Evolutionary conservation across 1,284 basidiomycete species (phyloP), one percentile per base, ranked within the genome.

Genomic region (Garcileccinum viscosum): DNA sequence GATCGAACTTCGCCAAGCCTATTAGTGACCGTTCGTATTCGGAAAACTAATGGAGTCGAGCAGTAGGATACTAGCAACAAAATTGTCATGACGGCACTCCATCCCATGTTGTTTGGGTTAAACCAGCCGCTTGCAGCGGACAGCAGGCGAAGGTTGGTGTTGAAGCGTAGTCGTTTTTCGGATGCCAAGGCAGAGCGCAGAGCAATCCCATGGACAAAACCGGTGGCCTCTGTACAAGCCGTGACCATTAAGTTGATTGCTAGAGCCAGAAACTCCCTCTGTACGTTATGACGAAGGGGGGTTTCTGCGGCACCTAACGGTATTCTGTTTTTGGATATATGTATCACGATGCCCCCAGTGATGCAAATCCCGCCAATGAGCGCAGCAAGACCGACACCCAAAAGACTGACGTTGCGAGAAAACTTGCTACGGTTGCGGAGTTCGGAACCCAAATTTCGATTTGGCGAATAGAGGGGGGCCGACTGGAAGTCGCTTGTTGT

Each of bases 91-190:
- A 72, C 22, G 19, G 71, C 3, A 35, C 74, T 80, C 7, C 65
- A 77, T 12, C 63, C 1, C 14, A 71, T 68, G 62, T 80, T 77
- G 11, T 77, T 78, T 7, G 79, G 71, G 38, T 67, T 76, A 19
- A 67, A 67, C 47, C 42, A 68, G 3, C 75, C 71, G 4, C 38
- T 60, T 11, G 64, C 65, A 5, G 75, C 76, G 17, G 78, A 72
- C 11, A 79, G 64, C 33, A 81, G 62, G 38, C 79, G 78, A 30
- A 81, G 72, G 63, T 80, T 80, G 60, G 79, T 78, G 63, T 79
- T 81, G 63, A 80, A 81, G 32, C 33, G 67, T n/a, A 81, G 69
- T 14, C 66, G 78, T 19, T 12, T 63, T 35, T 80, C 64, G 6
- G 80, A 71, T 12, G 78, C 70, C 63, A 79, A 67, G 8, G 71